Evolutionary conservation across 2,329 filamentous ascomycete species (phyloP).

Genomic region (Fusarium sulawesiense): DNA sequence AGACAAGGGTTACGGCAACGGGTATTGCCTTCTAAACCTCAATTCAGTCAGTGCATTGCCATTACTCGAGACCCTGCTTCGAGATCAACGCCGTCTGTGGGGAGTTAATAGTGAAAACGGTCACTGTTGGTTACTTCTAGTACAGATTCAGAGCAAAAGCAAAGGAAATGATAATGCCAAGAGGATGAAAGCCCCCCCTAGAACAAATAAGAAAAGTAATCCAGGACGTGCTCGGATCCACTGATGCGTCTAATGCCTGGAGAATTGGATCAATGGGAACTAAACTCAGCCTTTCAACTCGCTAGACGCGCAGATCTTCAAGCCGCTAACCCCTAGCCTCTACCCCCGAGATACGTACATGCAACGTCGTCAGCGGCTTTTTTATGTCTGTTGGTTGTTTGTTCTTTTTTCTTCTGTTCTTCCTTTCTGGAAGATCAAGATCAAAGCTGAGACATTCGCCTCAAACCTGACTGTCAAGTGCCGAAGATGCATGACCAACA

Average conservation of each 20-base stretch:
- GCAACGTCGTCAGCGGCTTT: not conserved
- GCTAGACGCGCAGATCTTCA: not conserved
- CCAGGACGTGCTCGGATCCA: slow-evolving; percentile 2
- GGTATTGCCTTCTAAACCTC: not conserved
- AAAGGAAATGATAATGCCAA: not conserved
- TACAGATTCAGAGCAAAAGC: not conserved
- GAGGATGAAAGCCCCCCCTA: not conserved
- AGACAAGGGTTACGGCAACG: not conserved
- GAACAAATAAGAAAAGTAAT: not conserved
- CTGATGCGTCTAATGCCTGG: not conserved
- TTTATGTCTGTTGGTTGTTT: not conserved
- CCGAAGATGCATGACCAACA: not conserved
- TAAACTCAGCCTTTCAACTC: not conserved
- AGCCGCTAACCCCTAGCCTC: not conserved
- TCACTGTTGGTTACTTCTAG: not conserved
- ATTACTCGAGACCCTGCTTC: slow-evolving; percentile 5
- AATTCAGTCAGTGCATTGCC: not conserved
- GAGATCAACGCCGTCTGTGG: not conserved
- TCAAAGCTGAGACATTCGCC: not conserved
- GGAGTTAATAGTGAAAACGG: not conserved
- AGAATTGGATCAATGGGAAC: not conserved
- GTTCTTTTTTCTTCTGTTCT: not conserved
- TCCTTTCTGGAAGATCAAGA: not conserved
- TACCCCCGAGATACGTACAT: not conserved
- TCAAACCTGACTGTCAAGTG: not conserved